phyloP scores from a whole-genome alignment of 768 basidiomycete species.

The Piloderma croceum region DNA sequence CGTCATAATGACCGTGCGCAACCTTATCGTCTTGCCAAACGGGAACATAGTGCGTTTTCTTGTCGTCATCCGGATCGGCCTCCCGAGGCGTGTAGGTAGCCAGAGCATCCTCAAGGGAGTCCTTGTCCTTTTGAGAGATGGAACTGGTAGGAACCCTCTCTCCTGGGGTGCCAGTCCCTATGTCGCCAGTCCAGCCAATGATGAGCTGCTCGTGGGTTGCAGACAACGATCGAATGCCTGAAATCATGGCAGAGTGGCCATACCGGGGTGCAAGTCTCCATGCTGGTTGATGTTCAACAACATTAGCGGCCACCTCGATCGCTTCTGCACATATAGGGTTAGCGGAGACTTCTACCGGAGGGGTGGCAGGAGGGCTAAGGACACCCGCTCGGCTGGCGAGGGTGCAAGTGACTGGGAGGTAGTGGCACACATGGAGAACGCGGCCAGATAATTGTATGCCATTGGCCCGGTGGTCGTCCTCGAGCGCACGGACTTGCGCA shows the following conservation, averaged over 20 bases:
- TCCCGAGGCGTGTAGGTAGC: slow-evolving; percentile 55
- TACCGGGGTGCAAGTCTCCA: slow-evolving; percentile 81
- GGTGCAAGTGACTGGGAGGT: slow-evolving; percentile 73
- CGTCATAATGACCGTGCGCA: slow-evolving; percentile 92
- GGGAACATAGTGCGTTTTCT: slow-evolving; percentile 72
- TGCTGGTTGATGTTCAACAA: slow-evolving; percentile 21
- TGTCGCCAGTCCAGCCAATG: slow-evolving; percentile 92
- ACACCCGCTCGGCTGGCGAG: slow-evolving; percentile 48
- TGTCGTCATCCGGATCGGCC: slow-evolving; percentile 47
- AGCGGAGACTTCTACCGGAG: slow-evolving; percentile 51
- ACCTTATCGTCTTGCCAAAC: slow-evolving; percentile 89
- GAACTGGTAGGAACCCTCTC: slow-evolving; percentile 44
- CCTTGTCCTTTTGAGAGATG: slow-evolving; percentile 58
- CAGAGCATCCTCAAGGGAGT: slow-evolving; percentile 61
- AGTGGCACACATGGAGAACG: slow-evolving; percentile 89
- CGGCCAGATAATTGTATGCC: slow-evolving; percentile 78
- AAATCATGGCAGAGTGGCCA: slow-evolving; percentile 93
- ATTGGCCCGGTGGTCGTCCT: slow-evolving; percentile 62
- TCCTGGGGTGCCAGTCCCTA: slow-evolving; percentile 38
- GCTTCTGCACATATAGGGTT: slow-evolving; percentile 21
- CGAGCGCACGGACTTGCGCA: slow-evolving; percentile 63
- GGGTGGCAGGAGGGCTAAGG: slow-evolving; percentile 73
- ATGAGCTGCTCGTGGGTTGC: slow-evolving; percentile 85
- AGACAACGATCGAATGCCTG: slow-evolving; percentile 81
- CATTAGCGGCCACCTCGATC: slow-evolving; percentile 15